These are phyloP conservation scores for Fusarium sublunatum DNA, from an alignment of 2,329 filamentous ascomycete species.

Conservation along the genomic window DNA sequence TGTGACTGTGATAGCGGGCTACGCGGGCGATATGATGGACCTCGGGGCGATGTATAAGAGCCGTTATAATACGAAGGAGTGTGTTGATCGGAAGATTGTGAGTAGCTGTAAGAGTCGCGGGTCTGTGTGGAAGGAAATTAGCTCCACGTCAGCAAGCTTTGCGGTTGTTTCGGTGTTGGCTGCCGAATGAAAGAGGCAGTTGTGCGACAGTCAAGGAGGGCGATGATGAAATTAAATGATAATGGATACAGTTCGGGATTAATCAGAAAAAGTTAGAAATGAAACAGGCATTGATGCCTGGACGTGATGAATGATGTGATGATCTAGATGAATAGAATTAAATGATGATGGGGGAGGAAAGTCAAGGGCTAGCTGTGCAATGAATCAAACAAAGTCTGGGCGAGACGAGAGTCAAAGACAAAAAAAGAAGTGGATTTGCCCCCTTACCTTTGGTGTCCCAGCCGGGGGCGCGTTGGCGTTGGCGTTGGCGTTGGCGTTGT, in stretches of 20 bases:
- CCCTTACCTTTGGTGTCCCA: conserved; percentile 61
- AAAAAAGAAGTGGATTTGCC: conserved; percentile 48
- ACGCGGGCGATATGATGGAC: conserved; percentile 56
- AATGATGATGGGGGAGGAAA: conserved; percentile 35
- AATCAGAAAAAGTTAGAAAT: conserved; percentile 18
- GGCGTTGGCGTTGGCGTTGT: conserved; percentile 49
- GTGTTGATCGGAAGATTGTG: conserved; percentile 57
- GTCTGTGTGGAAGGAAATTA: conserved; percentile 52
- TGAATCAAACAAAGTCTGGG: conserved; percentile 37
- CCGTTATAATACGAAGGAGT: conserved; percentile 61
- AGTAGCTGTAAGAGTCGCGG: conserved; percentile 64
- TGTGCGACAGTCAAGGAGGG: conserved; percentile 32
- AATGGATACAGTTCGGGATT: conserved; percentile 25
- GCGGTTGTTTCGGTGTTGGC: conserved; percentile 25
- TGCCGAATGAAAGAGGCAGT: conserved; percentile 26
- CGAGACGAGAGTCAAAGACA: conserved; percentile 43
- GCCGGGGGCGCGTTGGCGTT: conserved; percentile 53
- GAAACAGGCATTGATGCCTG: conserved; percentile 43
- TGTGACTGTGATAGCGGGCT: conserved; percentile 65
- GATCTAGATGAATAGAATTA: conserved; percentile 20
- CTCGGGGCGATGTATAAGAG: conserved; percentile 61
- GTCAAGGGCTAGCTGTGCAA: conserved; percentile 34
- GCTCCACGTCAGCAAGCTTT: conserved; percentile 45
- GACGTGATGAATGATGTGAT: conserved; percentile 24
- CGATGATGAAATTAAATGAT: conserved; percentile 41